Evolutionary conservation across 768 basidiomycete genomes (phyloP), one percentile per base, ranked within the genome.

Genomic region (Mycena leptocephala): DNA sequence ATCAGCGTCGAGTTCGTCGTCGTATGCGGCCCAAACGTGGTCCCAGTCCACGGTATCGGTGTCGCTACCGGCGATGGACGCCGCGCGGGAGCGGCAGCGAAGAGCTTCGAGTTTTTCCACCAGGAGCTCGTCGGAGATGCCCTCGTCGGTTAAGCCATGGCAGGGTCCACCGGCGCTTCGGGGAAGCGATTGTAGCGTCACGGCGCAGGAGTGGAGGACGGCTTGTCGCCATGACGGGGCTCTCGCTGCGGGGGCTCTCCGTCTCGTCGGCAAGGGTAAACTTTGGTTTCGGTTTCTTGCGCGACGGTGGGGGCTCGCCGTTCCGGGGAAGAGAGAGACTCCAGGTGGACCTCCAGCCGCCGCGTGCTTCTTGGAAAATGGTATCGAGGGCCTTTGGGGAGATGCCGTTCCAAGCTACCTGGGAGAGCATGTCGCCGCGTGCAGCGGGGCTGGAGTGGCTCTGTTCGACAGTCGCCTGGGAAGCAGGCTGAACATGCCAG

Each of bases 61-160:
- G 26, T 71, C 65, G 39, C 58, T 32, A 20, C 18, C 51, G 30
- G 37, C 41, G 26, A 48, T 24, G 14, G 67, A 70, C 24, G 14
- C 62, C 20, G 62, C 59, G 37, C 69, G 71, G 10, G 76, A 80
- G 41, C 77, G 74, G 69, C 48, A 70, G 61, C 79, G 70, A 5
- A 76, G 55, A 16, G 74, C 76, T 75, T 88, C 87, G 35, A 88
- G 83, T 43, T 78, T 81, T 53, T 83, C 81, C 6, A 88, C 82
- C 6, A 88, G 77, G 16, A 80, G 76, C 75, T 86, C 86, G 70
- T 88, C 87, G 13, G 86, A 81, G 56, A 88, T 79, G 33, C 78
- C 83, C 28, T 88, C 86, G n/a, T 87, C 87, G 24, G 82, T 85
- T 35, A 88, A 79, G 85, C 87, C 70, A 84, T 86, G 5, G 82